phyloP scores from a whole-genome alignment of 2,329 filamentous ascomycete genomes.

The Geoglossum cookeanum region DNA sequence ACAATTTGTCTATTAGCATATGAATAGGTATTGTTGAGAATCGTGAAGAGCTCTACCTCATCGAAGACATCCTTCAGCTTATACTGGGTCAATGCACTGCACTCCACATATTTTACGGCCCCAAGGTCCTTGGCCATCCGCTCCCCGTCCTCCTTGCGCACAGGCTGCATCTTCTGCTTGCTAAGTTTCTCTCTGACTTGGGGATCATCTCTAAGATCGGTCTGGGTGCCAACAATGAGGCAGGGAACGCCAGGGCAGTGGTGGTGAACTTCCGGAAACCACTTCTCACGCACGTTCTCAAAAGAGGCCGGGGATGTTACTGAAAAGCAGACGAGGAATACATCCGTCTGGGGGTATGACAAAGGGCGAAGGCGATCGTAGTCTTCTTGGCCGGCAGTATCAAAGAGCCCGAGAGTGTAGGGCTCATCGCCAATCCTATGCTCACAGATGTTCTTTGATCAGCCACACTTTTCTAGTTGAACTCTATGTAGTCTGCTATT shows the following conservation, averaged over 20 bases:
- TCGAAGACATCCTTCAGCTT: constrained; percentile 99
- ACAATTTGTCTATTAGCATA: constrained; percentile 10
- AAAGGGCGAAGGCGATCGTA: constrained; percentile 92
- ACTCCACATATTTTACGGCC: constrained; percentile 97
- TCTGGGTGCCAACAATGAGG: constrained; percentile 93
- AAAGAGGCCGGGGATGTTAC: constrained; percentile 95
- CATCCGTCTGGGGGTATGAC: constrained; percentile 95
- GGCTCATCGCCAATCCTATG: constrained; percentile 97
- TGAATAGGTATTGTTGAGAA: constrained; percentile 3
- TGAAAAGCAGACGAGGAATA: constrained; percentile 97
- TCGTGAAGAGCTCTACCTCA: constrained; percentile 43
- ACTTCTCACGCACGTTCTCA: constrained; percentile 97
- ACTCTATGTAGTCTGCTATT: background rate
- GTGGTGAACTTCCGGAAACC: constrained; percentile 97
- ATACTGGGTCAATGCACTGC: constrained; percentile 92
- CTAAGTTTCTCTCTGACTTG: constrained; percentile 77
- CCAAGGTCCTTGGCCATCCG: constrained; percentile 94
- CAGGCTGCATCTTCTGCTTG: constrained; percentile 91
- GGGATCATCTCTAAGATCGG: constrained; percentile 79
- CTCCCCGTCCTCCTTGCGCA: constrained; percentile 83
- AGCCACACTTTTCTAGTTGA: background rate
- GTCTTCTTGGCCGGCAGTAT: constrained; percentile 98
- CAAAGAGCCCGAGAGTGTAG: constrained; percentile 90
- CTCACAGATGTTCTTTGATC: background rate
- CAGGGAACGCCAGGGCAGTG: constrained; percentile 96